Evolutionary conservation across 768 basidiomycete genomes (phyloP).

Genomic region (Tulasnella sp.): DNA sequence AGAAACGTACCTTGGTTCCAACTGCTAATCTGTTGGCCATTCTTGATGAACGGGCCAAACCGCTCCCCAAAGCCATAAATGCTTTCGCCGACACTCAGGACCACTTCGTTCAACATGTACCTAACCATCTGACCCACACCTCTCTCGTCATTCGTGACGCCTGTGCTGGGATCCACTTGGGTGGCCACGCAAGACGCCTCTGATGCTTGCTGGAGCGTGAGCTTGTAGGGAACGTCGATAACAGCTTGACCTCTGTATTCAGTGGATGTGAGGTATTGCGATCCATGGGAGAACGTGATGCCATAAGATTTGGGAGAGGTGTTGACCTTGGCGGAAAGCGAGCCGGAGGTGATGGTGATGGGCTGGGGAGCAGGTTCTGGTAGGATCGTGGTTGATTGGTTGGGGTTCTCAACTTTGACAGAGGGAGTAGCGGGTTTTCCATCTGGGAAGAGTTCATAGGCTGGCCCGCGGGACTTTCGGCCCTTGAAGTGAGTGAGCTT

Average conservation of each 20-base stretch:
- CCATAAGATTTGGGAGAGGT: slow-evolving; percentile 9
- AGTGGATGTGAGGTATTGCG: slow-evolving; percentile 18
- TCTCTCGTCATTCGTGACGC: slow-evolving; percentile 31
- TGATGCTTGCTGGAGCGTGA: slow-evolving; percentile 28
- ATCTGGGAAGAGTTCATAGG: slow-evolving; percentile 43
- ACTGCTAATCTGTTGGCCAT: slow-evolving; percentile 31
- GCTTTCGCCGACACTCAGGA: slow-evolving; percentile 57
- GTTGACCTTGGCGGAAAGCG: slow-evolving; percentile 19
- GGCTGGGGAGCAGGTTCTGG: slow-evolving; percentile 51
- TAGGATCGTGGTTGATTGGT: slow-evolving; percentile 43
- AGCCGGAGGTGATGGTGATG: slow-evolving; percentile 23
- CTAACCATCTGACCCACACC: slow-evolving; percentile 21
- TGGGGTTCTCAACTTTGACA: slow-evolving; percentile 28
- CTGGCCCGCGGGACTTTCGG: background rate
- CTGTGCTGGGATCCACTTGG: slow-evolving; percentile 47
- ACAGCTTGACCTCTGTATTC: slow-evolving; percentile 23
- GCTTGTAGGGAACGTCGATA: slow-evolving; percentile 25
- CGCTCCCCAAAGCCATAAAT: slow-evolving; percentile 68
- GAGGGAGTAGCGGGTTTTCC: slow-evolving; percentile 39
- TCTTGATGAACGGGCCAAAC: slow-evolving; percentile 65
- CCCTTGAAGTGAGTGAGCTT: slow-evolving; percentile 10
- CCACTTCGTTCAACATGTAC: slow-evolving; percentile 36
- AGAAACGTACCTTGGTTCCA: background rate
- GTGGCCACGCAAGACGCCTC: slow-evolving; percentile 44
- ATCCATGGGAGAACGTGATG: slow-evolving; percentile 8